These are phyloP conservation scores for Wickerhamomyces pijperi DNA, from an alignment of 805 yeast genomes.

Conservation along the genomic window DNA sequence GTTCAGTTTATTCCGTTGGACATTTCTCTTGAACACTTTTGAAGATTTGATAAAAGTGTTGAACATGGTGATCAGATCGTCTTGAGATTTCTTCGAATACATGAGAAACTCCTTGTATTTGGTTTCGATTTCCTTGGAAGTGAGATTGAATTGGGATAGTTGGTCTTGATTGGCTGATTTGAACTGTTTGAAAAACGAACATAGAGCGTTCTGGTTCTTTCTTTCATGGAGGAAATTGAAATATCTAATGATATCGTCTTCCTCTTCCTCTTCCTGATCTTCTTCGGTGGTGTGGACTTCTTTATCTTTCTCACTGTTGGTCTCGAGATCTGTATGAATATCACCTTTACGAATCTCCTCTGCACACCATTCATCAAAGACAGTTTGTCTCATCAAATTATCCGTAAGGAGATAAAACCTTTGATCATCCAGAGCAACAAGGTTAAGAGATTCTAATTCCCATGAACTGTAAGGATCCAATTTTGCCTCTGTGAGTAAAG, in stretches of 20 bases:
- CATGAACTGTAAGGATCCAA: conserved; percentile 37
- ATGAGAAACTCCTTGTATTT: conserved; percentile 24
- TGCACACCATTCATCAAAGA: conserved; percentile 37
- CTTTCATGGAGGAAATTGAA: conserved; percentile 16
- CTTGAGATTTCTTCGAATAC: conserved; percentile 8
- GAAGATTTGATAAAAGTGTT: conserved; percentile 5
- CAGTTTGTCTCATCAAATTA: conserved; percentile 23
- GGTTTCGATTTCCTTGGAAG: conserved; percentile 27
- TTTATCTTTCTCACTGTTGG: background rate
- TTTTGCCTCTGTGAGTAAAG: conserved; percentile 22
- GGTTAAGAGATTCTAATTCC: conserved; percentile 30
- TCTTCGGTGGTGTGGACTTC: no score
- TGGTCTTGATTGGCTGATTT: conserved; percentile 23
- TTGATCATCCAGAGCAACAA: conserved; percentile 30
- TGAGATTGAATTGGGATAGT: conserved; percentile 15
- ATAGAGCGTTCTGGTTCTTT: conserved; percentile 18
- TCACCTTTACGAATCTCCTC: background rate
- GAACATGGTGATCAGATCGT: conserved; percentile 12
- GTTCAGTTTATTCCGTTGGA: background rate
- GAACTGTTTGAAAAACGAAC: conserved; percentile 27
- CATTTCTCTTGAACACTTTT: conserved; percentile 13
- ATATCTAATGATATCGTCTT: background rate
- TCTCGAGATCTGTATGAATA: background rate
- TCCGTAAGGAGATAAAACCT: conserved; percentile 25
- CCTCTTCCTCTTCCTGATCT: conserved; percentile 3